Evolutionary conservation across 306 rosid species (phyloP).

Genomic region (Vigna nakashimae): DNA sequence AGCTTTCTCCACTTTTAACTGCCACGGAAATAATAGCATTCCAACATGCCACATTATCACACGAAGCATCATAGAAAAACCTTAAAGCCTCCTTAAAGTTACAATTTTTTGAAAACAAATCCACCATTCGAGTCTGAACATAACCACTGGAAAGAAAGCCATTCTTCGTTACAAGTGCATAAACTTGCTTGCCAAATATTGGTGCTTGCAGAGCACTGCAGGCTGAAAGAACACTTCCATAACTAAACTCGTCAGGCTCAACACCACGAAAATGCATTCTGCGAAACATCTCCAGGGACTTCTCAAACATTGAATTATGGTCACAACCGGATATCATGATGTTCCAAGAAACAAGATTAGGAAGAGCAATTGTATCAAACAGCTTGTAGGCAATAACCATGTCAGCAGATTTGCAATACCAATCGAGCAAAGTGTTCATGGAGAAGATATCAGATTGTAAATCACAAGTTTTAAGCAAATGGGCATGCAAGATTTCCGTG

Average conservation of each 20-base stretch:
- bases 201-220: constrained; percentile 59
- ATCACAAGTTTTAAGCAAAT: constrained; percentile 46
- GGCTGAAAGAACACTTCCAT: constrained; percentile 74
- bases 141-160: constrained; percentile 40
- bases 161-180: constrained; percentile 36
- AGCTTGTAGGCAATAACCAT: constrained; percentile 41
- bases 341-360: constrained; percentile 77
- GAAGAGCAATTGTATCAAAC: constrained; percentile 44
- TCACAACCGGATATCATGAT: constrained; percentile 71
- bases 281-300: constrained; percentile 61
- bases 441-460: constrained; percentile 54
- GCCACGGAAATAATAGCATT: constrained; percentile 67
- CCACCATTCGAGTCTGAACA: constrained; percentile 51
- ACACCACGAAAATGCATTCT: constrained; percentile 57
- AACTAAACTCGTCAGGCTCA: constrained; percentile 58
- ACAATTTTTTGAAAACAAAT: constrained; percentile 43
- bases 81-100: constrained; percentile 48
- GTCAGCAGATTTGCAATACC: constrained; percentile 39
- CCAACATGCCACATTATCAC: constrained; percentile 60
- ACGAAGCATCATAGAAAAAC: constrained; percentile 60
- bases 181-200: constrained; percentile 51
- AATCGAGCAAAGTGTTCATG: constrained; percentile 46
- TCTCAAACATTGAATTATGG: constrained; percentile 44
- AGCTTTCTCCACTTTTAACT: constrained; percentile 64
- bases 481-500: constrained; percentile 60